phyloP scores from a whole-genome alignment of 345 rosid genomes.

The Boechera retrofracta region DNA sequence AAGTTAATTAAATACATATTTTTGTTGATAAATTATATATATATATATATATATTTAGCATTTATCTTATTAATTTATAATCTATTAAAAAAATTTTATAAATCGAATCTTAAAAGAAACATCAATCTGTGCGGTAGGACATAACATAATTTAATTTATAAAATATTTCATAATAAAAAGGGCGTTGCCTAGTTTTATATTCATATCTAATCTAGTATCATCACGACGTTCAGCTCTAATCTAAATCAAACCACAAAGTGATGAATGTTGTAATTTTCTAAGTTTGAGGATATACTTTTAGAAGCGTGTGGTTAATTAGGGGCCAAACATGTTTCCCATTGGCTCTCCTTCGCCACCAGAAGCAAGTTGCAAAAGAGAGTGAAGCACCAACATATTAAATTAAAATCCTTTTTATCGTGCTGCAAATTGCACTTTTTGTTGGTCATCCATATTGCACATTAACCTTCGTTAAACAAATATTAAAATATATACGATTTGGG shows the following conservation, averaged over 20 bases:
- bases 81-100: no score
- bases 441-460: slow-evolving; percentile 21
- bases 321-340: slow-evolving; percentile 33
- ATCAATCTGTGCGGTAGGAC: no score
- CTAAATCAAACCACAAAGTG: slow-evolving; percentile 15
- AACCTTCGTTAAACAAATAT: slow-evolving; percentile 14
- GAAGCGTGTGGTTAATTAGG: slow-evolving; percentile 1
- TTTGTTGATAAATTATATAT: no score
- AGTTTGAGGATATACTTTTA: slow-evolving; percentile 14
- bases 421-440: slow-evolving; percentile 32
- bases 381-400: slow-evolving; percentile 35
- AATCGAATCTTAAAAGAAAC: no score
- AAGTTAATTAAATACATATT: no score
- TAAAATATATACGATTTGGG: not conserved
- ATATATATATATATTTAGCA: no score
- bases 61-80: no score
- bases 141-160: not conserved
- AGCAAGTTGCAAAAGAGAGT: slow-evolving; percentile 42
- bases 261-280: slow-evolving; percentile 1
- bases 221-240: slow-evolving; percentile 23
- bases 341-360: slow-evolving; percentile 41
- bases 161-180: slow-evolving; percentile 13
- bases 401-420: slow-evolving; percentile 26
- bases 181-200: slow-evolving; percentile 1
- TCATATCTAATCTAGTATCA: slow-evolving; percentile 4